Percentiles rank a stretch among this genome's conserved stretches.
phyloP scores from a whole-genome alignment of 164 flowering plant species.

The Stephania japonica region DNA sequence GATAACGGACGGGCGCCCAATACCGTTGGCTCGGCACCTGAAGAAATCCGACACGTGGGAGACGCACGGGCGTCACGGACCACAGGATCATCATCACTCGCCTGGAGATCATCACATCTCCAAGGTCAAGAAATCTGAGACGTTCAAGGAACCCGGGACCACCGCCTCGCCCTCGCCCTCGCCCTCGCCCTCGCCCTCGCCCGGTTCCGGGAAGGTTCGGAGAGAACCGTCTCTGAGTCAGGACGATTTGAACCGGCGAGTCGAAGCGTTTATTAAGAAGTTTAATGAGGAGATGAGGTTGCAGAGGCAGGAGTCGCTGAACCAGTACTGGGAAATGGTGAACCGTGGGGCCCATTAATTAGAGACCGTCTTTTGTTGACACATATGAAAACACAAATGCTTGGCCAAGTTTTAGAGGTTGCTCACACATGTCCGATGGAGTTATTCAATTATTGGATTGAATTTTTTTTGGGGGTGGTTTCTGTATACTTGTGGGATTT shows the following conservation, averaged over 20 bases:
- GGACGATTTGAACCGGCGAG: conserved; percentile 71
- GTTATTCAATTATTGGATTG: not conserved
- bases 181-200: conserved; percentile 25
- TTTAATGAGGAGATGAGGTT: conserved; percentile 75
- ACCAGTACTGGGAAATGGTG: conserved; percentile 48
- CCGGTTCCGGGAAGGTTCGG: conserved; percentile 33
- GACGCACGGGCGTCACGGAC: conserved; percentile 22
- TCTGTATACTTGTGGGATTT: not conserved
- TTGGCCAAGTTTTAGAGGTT: not conserved
- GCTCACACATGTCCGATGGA: not conserved
- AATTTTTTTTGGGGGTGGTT: not conserved
- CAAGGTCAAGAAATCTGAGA: conserved; percentile 51
- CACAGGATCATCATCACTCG: not conserved
- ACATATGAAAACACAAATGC: not conserved
- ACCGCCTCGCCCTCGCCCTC: conserved; percentile 20
- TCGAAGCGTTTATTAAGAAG: conserved; percentile 79
- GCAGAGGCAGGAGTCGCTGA: conserved; percentile 64
- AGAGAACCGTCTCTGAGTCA: conserved; percentile 64
- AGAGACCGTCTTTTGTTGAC: not conserved
- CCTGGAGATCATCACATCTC: not conserved
- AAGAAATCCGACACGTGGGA: conserved; percentile 71
- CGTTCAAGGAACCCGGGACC: conserved; percentile 28
- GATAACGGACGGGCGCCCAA: conserved; percentile 73
- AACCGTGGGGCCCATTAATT: conserved; percentile 25
- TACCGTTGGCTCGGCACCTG: conserved; percentile 71